Base-by-base conservation (phyloP, 1,139 yeast genomes). In the Candida glucosophila region DNA sequence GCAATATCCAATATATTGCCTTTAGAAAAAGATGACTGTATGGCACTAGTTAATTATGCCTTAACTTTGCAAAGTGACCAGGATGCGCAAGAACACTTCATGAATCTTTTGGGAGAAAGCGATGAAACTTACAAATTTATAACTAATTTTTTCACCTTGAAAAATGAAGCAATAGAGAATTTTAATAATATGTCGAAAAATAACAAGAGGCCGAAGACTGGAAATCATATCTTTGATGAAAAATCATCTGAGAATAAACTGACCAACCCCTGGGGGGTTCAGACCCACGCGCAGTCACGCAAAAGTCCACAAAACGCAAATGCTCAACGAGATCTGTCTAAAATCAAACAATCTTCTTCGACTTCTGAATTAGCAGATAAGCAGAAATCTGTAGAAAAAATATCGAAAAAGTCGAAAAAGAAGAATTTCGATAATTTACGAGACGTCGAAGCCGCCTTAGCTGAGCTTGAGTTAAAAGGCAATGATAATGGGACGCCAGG, bases 51-150 rank as follows among this genome's bases (percentile, higher is more conserved):
- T 4, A 65, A 63, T 6, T 70, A 70, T 37, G 65, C 73, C 0
- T 41, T 65, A 9, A 43, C 56, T 3, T 49, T 71, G 11, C 55
- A 55, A 5, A 39, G 59, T 0, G 62, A 69, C 25, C 51, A 56
- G 3, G 70, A 60, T 11, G 55, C 70, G 10, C 56, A 56, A 15
- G 54, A 52, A 16, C 75, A 74, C 43, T 69, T 73, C 38, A 39
- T 64, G 13, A 67, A 70, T 27, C 44, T 74, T 12, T 43, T 73
- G 12, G 80, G 80, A 3, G 72, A 72, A 29, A 58, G 73, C 10
- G 66, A 65, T 10, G 64, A 55, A 9, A 49, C 72, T 2, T 40
- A 59, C 15, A 42, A 48, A 5, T 67, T 71, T 35, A 49, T 67
- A 2, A 31, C 51, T 3, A 51, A 40, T 13, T 65, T 67, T 31